phyloP scores from a whole-genome alignment of 192 early-diverging fungal species.

The Rhizoclosmatium globosum region DNA sequence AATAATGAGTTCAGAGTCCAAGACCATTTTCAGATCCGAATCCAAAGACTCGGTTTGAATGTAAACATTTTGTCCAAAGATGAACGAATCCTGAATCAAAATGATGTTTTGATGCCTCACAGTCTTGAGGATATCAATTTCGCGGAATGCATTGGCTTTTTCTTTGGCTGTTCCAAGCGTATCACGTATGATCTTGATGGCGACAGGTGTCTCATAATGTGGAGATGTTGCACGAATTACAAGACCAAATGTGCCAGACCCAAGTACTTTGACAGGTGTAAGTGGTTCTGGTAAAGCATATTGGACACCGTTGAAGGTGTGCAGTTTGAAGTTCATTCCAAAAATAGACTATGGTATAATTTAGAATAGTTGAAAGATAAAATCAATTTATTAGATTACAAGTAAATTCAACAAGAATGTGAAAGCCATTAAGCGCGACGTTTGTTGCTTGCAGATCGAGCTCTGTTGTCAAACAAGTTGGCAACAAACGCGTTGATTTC shows the following conservation, averaged over 20 bases:
- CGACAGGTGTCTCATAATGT: not conserved
- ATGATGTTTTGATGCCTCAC: constrained; percentile 79
- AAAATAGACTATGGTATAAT: too few relatives aligned
- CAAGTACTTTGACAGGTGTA: not conserved
- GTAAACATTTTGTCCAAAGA: not conserved
- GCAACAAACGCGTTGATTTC: too few relatives aligned
- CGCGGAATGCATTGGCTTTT: constrained; percentile 59
- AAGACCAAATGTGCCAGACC: not conserved
- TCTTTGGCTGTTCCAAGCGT: not conserved
- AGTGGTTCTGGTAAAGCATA: too few relatives aligned
- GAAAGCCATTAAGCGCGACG: too few relatives aligned
- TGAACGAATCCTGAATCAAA: not conserved
- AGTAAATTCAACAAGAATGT: too few relatives aligned
- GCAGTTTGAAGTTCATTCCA: too few relatives aligned
- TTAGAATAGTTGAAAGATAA: too few relatives aligned
- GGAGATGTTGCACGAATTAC: not conserved
- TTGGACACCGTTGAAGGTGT: too few relatives aligned
- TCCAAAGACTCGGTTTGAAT: not conserved
- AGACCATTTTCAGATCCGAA: not conserved
- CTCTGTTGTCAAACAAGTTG: not conserved
- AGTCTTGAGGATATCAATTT: constrained; percentile 73
- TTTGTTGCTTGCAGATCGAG: not conserved
- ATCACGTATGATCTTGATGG: not conserved
- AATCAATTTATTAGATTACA: too few relatives aligned
- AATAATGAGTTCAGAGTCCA: not conserved